A percentile compares a stretch with the other conserved stretches of the same genome.
phyloP scores from a whole-genome alignment of 1,139 yeast genomes.

The Blastobotrys capitulatus region DNA sequence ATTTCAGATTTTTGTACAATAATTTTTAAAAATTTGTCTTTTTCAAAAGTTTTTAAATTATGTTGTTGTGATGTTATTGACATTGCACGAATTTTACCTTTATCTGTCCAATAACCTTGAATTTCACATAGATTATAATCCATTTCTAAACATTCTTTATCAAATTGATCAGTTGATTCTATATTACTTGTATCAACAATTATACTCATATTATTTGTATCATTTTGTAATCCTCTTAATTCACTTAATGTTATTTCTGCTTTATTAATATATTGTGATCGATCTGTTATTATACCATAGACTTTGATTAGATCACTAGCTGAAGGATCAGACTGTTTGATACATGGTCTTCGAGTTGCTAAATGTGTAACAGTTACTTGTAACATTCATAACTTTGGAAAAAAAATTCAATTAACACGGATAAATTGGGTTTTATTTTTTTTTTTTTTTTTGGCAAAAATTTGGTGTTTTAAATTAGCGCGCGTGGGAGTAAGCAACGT shows the following conservation, averaged over 20 bases:
- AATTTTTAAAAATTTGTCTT: background rate
- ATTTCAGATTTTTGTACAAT: conserved; percentile 2
- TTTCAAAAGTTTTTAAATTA: conserved; percentile 1
- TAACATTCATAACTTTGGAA: background rate
- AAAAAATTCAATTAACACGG: no score
- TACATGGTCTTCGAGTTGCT: background rate
- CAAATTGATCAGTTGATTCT: background rate
- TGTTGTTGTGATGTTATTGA: background rate
- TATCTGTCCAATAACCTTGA: conserved; percentile 7
- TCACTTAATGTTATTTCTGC: background rate
- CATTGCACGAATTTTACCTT: background rate
- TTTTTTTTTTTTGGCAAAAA: no score
- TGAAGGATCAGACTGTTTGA: no score
- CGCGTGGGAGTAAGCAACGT: no score
- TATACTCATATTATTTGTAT: background rate
- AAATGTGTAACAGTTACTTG: conserved; percentile 5
- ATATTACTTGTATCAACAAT: background rate
- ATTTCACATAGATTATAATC: conserved; percentile 1
- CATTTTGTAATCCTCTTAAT: background rate
- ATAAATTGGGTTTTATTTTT: no score
- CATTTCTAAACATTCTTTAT: background rate
- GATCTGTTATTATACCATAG: conserved; percentile 2
- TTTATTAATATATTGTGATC: background rate
- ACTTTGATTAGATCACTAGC: conserved; percentile 5
- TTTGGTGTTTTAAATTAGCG: no score